A percentile compares a stretch with the other conserved stretches of the same genome.
phyloP scores from a whole-genome alignment of 352 stramenopile genomes.

The Phytophthora aleatoria region DNA sequence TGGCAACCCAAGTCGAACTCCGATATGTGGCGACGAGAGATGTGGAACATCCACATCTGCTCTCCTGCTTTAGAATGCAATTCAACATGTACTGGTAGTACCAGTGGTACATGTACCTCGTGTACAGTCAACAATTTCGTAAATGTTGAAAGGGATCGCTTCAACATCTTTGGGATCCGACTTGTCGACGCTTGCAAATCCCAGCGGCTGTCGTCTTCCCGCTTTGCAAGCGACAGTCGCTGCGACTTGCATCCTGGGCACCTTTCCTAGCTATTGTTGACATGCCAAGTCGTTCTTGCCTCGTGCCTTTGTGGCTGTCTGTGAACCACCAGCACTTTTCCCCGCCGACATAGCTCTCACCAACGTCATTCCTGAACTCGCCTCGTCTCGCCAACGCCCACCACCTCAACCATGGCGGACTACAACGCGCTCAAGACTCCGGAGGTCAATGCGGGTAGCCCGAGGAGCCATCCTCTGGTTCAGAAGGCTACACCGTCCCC shows the following conservation, averaged over 20 bases:
- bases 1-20: too few relatives aligned
- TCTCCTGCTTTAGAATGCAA: too few relatives aligned
- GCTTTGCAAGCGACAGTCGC: background rate
- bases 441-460: constrained; percentile 21
- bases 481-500: constrained; percentile 10
- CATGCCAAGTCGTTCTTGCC: background rate
- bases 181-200: constrained; percentile 20
- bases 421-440: constrained; percentile 41
- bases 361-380: constrained; percentile 24
- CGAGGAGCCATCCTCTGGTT: background rate
- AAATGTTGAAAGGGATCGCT: constrained; percentile 1
- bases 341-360: constrained; percentile 1
- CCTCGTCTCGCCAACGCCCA: constrained; percentile 10
- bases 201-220: constrained; percentile 1
- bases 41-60: too few relatives aligned
- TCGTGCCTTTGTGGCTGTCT: constrained; percentile 14
- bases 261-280: background rate
- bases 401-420: constrained; percentile 23
- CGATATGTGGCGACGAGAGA: too few relatives aligned
- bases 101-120: background rate
- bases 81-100: background rate
- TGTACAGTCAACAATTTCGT: constrained; percentile 12
- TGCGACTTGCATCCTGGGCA: background rate
- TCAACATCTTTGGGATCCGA: background rate
- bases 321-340: constrained; percentile 27